Evolutionary conservation across 768 basidiomycete species (phyloP).

Genomic region (Gymnopilus junonius): DNA sequence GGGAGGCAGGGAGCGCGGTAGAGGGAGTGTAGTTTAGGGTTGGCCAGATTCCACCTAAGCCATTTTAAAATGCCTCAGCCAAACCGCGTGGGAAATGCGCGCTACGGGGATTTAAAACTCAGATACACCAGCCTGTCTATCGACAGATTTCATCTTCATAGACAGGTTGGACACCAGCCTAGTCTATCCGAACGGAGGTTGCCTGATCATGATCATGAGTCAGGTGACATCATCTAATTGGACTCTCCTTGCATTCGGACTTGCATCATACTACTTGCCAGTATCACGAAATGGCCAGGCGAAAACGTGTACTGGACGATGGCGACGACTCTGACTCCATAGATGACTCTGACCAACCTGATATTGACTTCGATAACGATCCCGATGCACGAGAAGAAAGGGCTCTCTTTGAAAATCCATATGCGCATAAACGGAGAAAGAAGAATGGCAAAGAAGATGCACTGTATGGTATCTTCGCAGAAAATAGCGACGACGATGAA

Average conservation of each 20-base stretch:
- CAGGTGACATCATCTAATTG: conserved; percentile 10
- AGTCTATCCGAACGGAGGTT: too few species aligned
- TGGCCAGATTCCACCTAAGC: too few species aligned
- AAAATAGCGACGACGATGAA: conserved; percentile 69
- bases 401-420: conserved; percentile 77
- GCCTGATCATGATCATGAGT: too few species aligned
- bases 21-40: too few species aligned
- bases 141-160: too few species aligned
- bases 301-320: conserved; percentile 78
- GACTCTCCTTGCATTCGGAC: too few species aligned
- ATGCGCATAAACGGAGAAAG: conserved; percentile 69
- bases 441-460: conserved; percentile 73
- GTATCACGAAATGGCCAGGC: conserved; percentile 61
- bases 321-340: conserved; percentile 77
- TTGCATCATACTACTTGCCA: not conserved
- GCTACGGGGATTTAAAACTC: too few species aligned
- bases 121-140: too few species aligned
- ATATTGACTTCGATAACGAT: conserved; percentile 51
- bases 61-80: too few species aligned
- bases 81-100: too few species aligned
- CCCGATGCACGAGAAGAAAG: conserved; percentile 75
- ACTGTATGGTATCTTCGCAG: conserved; percentile 76
- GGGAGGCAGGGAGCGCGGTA: too few species aligned
- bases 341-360: conserved; percentile 55
- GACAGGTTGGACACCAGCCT: too few species aligned